Evolutionary conservation across 1,284 basidiomycete genomes (phyloP).

Genomic region (Ustilago trichophora): DNA sequence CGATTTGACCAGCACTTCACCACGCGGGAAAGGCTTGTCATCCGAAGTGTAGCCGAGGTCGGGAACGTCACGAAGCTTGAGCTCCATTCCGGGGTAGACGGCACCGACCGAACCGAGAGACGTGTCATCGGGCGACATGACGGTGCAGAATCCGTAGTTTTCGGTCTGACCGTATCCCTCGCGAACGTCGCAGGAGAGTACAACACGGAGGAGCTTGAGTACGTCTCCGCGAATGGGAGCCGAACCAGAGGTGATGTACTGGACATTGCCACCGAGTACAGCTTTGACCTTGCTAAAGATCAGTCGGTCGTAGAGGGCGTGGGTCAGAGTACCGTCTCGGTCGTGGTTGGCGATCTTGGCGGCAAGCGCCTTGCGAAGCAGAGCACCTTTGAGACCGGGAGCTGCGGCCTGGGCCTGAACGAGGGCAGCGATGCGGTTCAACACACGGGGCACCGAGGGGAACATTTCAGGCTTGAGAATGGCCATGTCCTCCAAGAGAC

Average conservation of each 20-base stretch:
- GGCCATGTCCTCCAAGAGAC: slow-evolving; percentile 87
- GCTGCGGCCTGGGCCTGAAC: slow-evolving; percentile 80
- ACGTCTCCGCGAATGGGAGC: slow-evolving; percentile 86
- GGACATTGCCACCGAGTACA: slow-evolving; percentile 80
- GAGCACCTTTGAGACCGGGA: slow-evolving; percentile 81
- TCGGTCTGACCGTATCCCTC: slow-evolving; percentile 74
- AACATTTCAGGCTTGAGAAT: slow-evolving; percentile 76
- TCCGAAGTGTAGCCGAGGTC: slow-evolving; percentile 86
- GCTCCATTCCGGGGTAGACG: slow-evolving; percentile 50
- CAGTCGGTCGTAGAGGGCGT: slow-evolving; percentile 86
- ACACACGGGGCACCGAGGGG: slow-evolving; percentile 72
- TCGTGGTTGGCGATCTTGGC: slow-evolving; percentile 82
- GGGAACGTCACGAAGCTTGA: slow-evolving; percentile 61
- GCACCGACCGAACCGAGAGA: slow-evolving; percentile 60
- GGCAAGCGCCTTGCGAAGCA: slow-evolving; percentile 83
- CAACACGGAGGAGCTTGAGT: slow-evolving; percentile 83
- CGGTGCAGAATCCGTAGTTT: slow-evolving; percentile 58
- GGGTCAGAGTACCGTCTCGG: slow-evolving; percentile 76
- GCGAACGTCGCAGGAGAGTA: slow-evolving; percentile 74
- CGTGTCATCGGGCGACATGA: slow-evolving; percentile 56
- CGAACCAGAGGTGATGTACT: slow-evolving; percentile 77
- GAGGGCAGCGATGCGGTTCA: slow-evolving; percentile 73
- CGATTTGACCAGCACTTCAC: slow-evolving; percentile 72
- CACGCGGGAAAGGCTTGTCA: slow-evolving; percentile 90
- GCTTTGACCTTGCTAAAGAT: slow-evolving; percentile 91